Conservation (phyloP, 1,284 basidiomycete species). For the Tilletia walkeri region DNA sequence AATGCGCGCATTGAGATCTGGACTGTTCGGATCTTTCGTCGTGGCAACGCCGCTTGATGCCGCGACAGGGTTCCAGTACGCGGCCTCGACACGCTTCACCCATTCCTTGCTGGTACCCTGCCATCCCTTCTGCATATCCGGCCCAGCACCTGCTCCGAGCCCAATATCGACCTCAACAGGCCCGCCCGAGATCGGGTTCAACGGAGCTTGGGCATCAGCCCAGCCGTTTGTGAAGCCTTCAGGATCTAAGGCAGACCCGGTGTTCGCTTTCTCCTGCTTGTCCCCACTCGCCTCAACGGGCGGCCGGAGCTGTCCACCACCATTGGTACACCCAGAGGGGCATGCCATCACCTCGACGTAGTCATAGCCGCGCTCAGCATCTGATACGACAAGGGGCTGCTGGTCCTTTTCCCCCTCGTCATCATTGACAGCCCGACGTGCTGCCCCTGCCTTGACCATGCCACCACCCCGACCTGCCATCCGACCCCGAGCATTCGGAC, state of each 20-base stretch:
- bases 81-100: slow-evolving; percentile 48
- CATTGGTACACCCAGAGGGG: slow-evolving; percentile 94
- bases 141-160: slow-evolving; percentile 9
- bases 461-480: not conserved
- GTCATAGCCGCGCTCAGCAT: slow-evolving; percentile 70
- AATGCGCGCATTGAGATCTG: slow-evolving; percentile 57
- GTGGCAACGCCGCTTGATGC: not conserved
- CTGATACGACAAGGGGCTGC: slow-evolving; percentile 21
- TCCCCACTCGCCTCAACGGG: slow-evolving; percentile 25
- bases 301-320: slow-evolving; percentile 74
- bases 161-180: slow-evolving; percentile 6
- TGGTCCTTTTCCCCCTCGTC: slow-evolving; percentile 18
- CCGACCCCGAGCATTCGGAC: not conserved
- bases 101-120: slow-evolving; percentile 52
- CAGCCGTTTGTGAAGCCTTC: slow-evolving; percentile 28
- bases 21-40: not conserved
- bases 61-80: slow-evolving; percentile 39
- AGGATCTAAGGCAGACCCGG: slow-evolving; percentile 21
- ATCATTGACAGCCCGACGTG: slow-evolving; percentile 7
- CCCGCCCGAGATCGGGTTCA: not conserved
- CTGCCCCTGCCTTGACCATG: not conserved
- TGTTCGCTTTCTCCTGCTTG: slow-evolving; percentile 8
- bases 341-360: slow-evolving; percentile 99
- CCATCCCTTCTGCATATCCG: slow-evolving; percentile 59
- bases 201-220: not conserved